Percentiles rank a stretch among this genome's conserved stretches.
Evolutionary conservation across 768 basidiomycete species (phyloP).

Genomic region (Stropharia rugosoannulata): DNA sequence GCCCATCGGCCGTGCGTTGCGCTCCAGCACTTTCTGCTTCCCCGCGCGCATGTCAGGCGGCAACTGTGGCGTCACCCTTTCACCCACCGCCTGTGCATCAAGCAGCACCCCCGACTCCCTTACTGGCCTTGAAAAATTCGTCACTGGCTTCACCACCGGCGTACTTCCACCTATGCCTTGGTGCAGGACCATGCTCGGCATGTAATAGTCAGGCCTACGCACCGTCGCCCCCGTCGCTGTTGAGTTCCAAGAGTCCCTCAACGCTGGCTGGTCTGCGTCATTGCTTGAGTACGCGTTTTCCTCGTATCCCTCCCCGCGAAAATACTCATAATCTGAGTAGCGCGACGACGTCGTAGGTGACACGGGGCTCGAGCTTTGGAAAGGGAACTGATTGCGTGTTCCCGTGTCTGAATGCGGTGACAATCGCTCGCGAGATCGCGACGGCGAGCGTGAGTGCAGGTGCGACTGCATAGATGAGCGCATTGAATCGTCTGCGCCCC

Average conservation of each 20-base stretch:
- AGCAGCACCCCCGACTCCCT: constrained; percentile 38
- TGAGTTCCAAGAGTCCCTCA: constrained; percentile 43
- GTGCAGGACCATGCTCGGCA: not conserved
- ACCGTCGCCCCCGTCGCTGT: constrained; percentile 13
- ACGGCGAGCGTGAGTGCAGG: not conserved
- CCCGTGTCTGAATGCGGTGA: constrained; percentile 15
- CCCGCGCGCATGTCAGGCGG: constrained; percentile 39
- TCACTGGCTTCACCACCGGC: constrained; percentile 43
- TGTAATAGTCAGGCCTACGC: constrained; percentile 12
- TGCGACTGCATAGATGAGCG: not conserved
- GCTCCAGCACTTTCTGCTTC: constrained; percentile 53
- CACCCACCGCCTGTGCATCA: constrained; percentile 46
- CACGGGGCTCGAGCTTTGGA: not conserved
- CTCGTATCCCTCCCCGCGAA: constrained; percentile 29
- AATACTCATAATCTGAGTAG: constrained; percentile 6
- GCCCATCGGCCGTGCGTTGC: constrained; percentile 42
- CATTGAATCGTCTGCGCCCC: constrained; percentile 18
- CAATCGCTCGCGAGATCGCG: constrained; percentile 10
- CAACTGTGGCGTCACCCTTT: constrained; percentile 38
- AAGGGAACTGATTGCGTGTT: not conserved
- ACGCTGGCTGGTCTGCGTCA: constrained; percentile 23
- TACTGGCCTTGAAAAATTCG: constrained; percentile 67
- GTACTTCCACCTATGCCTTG: constrained; percentile 25
- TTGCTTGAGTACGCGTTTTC: constrained; percentile 33
- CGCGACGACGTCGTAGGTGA: constrained; percentile 2